These are phyloP conservation scores for Fusarium secorum DNA, from an alignment of 2,329 filamentous ascomycete genomes.

Conservation along the genomic window DNA sequence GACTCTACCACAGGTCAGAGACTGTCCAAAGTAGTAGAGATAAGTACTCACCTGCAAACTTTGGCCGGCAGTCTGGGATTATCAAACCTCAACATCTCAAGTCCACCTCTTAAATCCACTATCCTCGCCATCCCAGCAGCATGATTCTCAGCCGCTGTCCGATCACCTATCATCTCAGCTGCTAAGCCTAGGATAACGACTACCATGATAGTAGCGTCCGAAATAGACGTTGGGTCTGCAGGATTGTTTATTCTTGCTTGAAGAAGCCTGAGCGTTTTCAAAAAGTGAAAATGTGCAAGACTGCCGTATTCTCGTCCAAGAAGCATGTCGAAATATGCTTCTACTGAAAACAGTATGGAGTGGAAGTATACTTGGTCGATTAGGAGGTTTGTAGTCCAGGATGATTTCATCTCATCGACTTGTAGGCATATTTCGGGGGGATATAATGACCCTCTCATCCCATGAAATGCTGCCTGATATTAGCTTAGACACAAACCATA, in stretches of 20 bases:
- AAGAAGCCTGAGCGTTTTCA: conserved; percentile 29
- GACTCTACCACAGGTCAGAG: neutral
- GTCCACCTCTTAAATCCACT: conserved; percentile 27
- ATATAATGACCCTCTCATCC: conserved; percentile 26
- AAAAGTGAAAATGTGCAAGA: conserved; percentile 28
- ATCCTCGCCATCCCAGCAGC: conserved; percentile 26
- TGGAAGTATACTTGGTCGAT: conserved; percentile 31
- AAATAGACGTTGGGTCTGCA: neutral
- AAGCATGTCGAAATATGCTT: conserved; percentile 18
- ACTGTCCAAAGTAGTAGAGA: rapidly evolving
- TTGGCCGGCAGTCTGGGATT: conserved; percentile 31
- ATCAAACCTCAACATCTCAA: conserved; percentile 24
- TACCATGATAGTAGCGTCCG: conserved; percentile 34
- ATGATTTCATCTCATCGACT: conserved; percentile 12
- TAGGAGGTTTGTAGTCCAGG: conserved; percentile 28
- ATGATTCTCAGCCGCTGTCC: conserved; percentile 17
- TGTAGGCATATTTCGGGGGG: conserved; percentile 32
- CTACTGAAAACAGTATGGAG: conserved; percentile 20
- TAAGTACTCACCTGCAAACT: conserved; percentile 24
- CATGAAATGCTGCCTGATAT: neutral
- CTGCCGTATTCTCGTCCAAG: neutral
- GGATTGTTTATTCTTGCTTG: conserved; percentile 19
- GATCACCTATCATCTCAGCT: conserved; percentile 27
- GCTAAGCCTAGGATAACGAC: conserved; percentile 17
- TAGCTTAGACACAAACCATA: rapidly evolving